These are phyloP conservation scores for Leccinum longicurvipes DNA, from an alignment of 768 basidiomycete genomes.

Conservation along the genomic window DNA sequence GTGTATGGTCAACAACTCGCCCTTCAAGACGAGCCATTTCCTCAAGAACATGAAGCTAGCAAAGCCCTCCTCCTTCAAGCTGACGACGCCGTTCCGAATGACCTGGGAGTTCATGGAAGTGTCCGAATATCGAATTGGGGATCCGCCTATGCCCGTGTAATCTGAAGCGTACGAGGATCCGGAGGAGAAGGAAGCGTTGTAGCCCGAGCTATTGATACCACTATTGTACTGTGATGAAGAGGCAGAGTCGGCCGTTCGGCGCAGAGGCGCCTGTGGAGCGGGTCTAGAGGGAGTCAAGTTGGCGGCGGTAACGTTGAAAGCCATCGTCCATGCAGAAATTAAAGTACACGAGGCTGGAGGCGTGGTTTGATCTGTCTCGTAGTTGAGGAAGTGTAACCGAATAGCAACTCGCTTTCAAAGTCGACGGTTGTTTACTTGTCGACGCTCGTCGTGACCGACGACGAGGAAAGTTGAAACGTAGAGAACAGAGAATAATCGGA, in stretches of 20 bases:
- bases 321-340: conserved; percentile 34
- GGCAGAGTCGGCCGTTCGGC: conserved; percentile 41
- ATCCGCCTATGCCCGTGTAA: conserved; percentile 82
- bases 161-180: conserved; percentile 59
- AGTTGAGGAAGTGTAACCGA: not conserved
- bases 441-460: conserved; percentile 5
- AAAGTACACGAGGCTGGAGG: conserved; percentile 12
- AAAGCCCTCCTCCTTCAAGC: conserved; percentile 92
- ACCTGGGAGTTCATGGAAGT: conserved; percentile 39
- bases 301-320: conserved; percentile 48
- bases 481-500: not conserved
- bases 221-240: conserved; percentile 31
- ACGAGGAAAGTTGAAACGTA: not conserved
- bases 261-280: conserved; percentile 66
- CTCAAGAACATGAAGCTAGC: conserved; percentile 89
- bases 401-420: not conserved
- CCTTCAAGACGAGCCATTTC: conserved; percentile 86
- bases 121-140: conserved; percentile 56
- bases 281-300: conserved; percentile 77
- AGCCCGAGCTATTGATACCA: conserved; percentile 52
- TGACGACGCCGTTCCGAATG: conserved; percentile 70
- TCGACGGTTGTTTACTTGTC: not conserved
- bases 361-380: not conserved
- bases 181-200: conserved; percentile 56
- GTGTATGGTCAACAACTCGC: conserved; percentile 74